Evolutionary conservation across 106 monocot species (phyloP), one percentile per base, ranked within the genome.

Genomic region (Xerophyta viscosa): DNA sequence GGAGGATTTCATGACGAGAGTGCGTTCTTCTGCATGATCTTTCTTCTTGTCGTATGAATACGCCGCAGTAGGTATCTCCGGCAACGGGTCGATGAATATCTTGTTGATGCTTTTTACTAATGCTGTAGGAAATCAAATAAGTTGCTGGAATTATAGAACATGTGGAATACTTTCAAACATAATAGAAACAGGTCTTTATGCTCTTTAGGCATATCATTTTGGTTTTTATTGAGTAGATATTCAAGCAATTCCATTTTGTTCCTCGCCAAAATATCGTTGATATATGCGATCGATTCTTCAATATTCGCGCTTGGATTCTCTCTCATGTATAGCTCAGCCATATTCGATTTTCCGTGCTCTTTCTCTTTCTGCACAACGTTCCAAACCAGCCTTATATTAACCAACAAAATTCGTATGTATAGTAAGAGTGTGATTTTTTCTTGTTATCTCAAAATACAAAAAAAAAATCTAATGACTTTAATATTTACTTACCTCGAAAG

Each of bases 91-190:
- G 33, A 47, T 47, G 13, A 61, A 5, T 12, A 33, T 48, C 5
- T 7, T 31, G 13, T 14, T 23, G 8, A 61, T 47, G 30, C 27
- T 31, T 21, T 29, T 3, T 13, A 61, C 47, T 0, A 61, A 11
- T 0, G 48, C 48, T 2, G 48, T 47, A 14, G 60, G 47, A 48
- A 61, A 33, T 61, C 60, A 13, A 61, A 61, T 33, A 10, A 10
- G 15, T 61, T 61, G 5, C 6, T 48, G 3, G 60, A 10, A 22
- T 23, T 36, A 15, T 20, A 61, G 11, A 61, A 31, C 47, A 61
- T 61, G 4, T 31, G 47, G 23, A 48, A 61, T 11, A n/a, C 20
- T 24, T 33, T 61, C 29, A 61, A 18, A 47, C n/a, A 4, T 1
- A 22, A 22, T 3, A 61, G 47, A 48, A 47, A 31, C 2, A 61